phyloP scores from a whole-genome alignment of 805 yeast species.

The Millerago galiae region DNA sequence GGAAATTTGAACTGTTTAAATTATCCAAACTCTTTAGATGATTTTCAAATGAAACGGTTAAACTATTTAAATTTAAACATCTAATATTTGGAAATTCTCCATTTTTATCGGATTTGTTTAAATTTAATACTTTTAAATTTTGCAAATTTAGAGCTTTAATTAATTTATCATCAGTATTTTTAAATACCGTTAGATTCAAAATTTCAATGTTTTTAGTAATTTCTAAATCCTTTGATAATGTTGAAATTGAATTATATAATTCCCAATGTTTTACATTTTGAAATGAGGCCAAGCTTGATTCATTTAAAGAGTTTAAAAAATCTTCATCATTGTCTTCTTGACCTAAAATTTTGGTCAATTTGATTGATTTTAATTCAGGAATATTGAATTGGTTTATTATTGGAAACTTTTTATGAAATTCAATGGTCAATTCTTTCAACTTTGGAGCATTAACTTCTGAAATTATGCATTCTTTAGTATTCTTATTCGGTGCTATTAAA shows the following conservation, averaged over 20 bases:
- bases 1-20: background rate
- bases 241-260: slow-evolving; percentile 1
- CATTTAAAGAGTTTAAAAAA: background rate
- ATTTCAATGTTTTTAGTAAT: slow-evolving; percentile 1
- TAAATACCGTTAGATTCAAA: slow-evolving; percentile 4
- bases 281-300: background rate
- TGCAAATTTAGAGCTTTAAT: background rate
- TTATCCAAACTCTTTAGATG: background rate
- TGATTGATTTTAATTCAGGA: slow-evolving; percentile 6
- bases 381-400: background rate
- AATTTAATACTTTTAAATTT: slow-evolving; percentile 1
- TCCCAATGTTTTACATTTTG: slow-evolving; percentile 8
- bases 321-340: background rate
- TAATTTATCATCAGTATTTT: slow-evolving; percentile 4
- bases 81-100: slow-evolving; percentile 4
- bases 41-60: slow-evolving; percentile 4
- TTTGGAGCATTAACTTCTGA: slow-evolving; percentile 3
- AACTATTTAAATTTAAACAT: slow-evolving; percentile 1
- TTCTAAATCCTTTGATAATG: background rate
- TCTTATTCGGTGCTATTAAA: slow-evolving; percentile 1
- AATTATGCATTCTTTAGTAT: background rate
- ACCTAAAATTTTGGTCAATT: slow-evolving; percentile 5
- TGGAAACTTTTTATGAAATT: slow-evolving; percentile 5
- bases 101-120: slow-evolving; percentile 4
- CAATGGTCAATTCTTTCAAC: slow-evolving; percentile 7